Percentiles rank a stretch among this genome's conserved stretches.
phyloP scores from a whole-genome alignment of 2,329 filamentous ascomycete genomes.

The Cladobotryum protrusum region DNA sequence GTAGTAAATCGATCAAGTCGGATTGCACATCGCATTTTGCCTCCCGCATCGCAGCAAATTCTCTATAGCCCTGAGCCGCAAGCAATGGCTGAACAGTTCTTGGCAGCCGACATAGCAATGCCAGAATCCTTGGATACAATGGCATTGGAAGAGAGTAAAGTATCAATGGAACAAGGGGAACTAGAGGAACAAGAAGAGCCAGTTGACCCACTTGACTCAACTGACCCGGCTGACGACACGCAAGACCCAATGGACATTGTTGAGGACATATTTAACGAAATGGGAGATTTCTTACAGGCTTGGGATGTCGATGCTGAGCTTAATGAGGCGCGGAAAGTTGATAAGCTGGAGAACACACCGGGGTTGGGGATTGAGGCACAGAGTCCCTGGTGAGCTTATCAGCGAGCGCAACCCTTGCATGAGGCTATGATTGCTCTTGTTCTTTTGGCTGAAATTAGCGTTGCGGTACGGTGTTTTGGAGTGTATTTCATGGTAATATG shows the following conservation, averaged over 20 bases:
- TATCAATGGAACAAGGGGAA: background rate
- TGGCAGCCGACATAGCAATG: constrained; percentile 15
- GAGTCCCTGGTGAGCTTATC: constrained; percentile 20
- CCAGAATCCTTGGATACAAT: background rate
- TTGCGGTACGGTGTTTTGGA: too few relatives aligned
- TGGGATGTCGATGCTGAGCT: constrained; percentile 33
- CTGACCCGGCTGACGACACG: constrained; percentile 10
- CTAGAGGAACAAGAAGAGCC: background rate
- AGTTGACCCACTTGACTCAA: background rate
- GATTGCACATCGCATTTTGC: constrained; percentile 30
- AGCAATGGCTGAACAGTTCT: constrained; percentile 21
- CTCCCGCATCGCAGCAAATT: constrained; percentile 34
- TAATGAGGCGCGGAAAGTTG: constrained; percentile 21
- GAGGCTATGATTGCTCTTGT: too few relatives aligned
- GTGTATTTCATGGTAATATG: too few relatives aligned
- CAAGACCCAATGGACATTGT: constrained; percentile 31
- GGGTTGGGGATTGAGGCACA: constrained; percentile 12
- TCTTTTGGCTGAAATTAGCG: too few relatives aligned
- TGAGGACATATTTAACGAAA: constrained; percentile 31
- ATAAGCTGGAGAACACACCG: constrained; percentile 5
- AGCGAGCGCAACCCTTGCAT: too few relatives aligned
- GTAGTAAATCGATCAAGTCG: constrained; percentile 32
- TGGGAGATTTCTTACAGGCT: constrained; percentile 28
- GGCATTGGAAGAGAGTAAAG: too few relatives aligned
- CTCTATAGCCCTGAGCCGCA: constrained; percentile 18